These are phyloP conservation scores for Rhodotorula sp. DNA, from an alignment of 1,284 basidiomycete species.

Conservation along the genomic window DNA sequence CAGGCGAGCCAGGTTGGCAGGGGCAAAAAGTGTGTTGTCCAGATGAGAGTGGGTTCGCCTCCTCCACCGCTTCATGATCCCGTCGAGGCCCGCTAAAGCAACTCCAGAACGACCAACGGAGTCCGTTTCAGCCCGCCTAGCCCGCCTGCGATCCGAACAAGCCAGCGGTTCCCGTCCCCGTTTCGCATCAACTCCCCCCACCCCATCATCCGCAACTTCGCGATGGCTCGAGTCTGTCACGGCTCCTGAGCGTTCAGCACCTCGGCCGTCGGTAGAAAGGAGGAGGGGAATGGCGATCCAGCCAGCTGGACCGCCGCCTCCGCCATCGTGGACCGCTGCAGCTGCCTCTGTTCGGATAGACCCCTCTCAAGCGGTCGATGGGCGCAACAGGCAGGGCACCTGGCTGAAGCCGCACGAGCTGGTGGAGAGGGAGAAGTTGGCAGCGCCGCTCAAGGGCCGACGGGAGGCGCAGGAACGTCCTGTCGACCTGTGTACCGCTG, in stretches of 20 bases:
- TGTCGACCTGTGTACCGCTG: not conserved
- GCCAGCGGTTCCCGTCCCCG: not conserved
- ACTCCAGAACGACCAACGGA: not conserved
- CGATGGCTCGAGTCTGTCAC: not conserved
- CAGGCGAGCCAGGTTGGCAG: not conserved
- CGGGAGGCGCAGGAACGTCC: too few species aligned
- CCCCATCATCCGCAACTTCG: not conserved
- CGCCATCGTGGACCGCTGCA: constrained; percentile 6
- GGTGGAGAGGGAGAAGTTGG: constrained; percentile 7
- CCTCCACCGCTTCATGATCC: constrained; percentile 15
- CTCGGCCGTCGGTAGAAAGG: not conserved
- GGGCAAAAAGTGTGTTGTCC: not conserved
- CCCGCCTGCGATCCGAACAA: constrained; percentile 20
- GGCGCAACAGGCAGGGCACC: not conserved
- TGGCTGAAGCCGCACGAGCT: not conserved
- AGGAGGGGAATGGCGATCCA: constrained; percentile 4
- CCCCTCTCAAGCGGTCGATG: not conserved
- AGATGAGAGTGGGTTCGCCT: not conserved
- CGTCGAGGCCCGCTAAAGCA: not conserved
- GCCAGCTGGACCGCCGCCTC: constrained; percentile 21
- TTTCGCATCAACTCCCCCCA: not conserved
- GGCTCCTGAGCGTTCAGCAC: not conserved
- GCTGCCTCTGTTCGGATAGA: not conserved
- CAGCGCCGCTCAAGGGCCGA: not conserved
- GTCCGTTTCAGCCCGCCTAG: constrained; percentile 3